Conservation (phyloP, 495 filamentous ascomycete species). For the Penicillium parvum region DNA sequence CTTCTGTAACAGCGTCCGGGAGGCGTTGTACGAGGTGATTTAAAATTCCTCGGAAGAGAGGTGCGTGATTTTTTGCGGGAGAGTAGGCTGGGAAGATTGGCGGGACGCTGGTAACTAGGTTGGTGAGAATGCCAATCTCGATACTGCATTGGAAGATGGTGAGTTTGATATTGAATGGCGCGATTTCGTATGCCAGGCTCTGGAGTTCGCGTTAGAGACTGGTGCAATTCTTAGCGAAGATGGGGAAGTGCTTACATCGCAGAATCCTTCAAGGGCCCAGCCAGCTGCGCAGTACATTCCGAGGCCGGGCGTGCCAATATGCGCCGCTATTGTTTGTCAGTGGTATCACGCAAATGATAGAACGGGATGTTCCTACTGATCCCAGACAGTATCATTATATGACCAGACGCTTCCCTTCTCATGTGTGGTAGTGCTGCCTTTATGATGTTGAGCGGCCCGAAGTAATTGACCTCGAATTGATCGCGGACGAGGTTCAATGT, state of each 20-base stretch:
- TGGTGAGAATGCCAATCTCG: conserved; percentile 79
- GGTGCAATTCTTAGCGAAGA: background rate
- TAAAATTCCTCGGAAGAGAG: conserved; percentile 74
- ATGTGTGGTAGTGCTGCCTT: conserved; percentile 81
- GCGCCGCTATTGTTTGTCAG: conserved; percentile 53
- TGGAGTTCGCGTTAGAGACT: conserved; percentile 13
- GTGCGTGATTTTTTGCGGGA: conserved; percentile 68
- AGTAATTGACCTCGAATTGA: conserved; percentile 93
- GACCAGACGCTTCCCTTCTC: conserved; percentile 71
- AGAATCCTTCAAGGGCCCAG: conserved; percentile 97
- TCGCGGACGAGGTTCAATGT: conserved; percentile 76
- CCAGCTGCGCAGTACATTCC: conserved; percentile 86
- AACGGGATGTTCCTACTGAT: conserved; percentile 54
- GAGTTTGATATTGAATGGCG: conserved; percentile 94
- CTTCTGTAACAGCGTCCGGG: conserved; percentile 22
- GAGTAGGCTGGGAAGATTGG: conserved; percentile 68
- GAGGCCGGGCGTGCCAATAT: conserved; percentile 89
- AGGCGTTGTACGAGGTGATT: conserved; percentile 63
- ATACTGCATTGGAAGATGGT: conserved; percentile 89
- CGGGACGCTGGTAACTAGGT: conserved; percentile 77
- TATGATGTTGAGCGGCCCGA: conserved; percentile 92
- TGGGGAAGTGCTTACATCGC: conserved; percentile 58
- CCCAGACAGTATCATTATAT: conserved; percentile 85
- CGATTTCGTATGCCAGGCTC: conserved; percentile 93
- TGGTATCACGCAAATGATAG: background rate